These are phyloP conservation scores for Talaromyces ruber DNA, from an alignment of 495 filamentous ascomycete species.

Conservation along the genomic window DNA sequence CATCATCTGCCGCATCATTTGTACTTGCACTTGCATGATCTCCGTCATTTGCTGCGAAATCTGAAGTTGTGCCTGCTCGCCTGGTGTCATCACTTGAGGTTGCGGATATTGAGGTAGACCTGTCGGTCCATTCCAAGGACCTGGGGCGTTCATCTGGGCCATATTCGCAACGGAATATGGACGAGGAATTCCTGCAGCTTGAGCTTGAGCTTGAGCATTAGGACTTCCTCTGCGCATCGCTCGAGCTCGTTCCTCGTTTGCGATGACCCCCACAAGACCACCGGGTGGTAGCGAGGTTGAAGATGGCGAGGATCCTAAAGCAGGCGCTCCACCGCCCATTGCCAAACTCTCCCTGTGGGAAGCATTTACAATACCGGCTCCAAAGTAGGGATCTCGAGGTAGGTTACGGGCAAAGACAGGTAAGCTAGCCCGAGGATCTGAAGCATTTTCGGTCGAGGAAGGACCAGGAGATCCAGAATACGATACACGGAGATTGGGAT, in stretches of 20 bases:
- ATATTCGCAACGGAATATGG: slow-evolving; percentile 40
- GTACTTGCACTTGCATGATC: slow-evolving; percentile 93
- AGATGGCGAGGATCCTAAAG: slow-evolving; percentile 21
- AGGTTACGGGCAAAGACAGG: slow-evolving; percentile 84
- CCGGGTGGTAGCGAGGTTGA: slow-evolving; percentile 43
- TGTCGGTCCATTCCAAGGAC: slow-evolving; percentile 7
- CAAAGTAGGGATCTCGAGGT: slow-evolving; percentile 83
- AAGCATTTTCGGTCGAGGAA: slow-evolving; percentile 29
- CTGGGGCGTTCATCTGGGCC: slow-evolving; percentile 29
- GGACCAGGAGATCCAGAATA: slow-evolving; percentile 33
- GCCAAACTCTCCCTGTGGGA: slow-evolving; percentile 69
- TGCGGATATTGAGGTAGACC: slow-evolving; percentile 15
- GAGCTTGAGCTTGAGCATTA: slow-evolving; percentile 46
- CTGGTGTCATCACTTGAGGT: slow-evolving; percentile 31
- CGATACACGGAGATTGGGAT: slow-evolving; percentile 39
- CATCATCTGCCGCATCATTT: slow-evolving; percentile 70
- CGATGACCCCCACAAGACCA: slow-evolving; percentile 87
- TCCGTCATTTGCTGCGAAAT: slow-evolving; percentile 82
- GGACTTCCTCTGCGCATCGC: slow-evolving; percentile 76
- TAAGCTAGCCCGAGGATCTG: slow-evolving; percentile 38
- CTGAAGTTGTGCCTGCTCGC: slow-evolving; percentile 71
- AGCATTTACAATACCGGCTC: slow-evolving; percentile 69
- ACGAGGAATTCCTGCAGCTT: slow-evolving; percentile 34
- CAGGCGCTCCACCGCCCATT: slow-evolving; percentile 49
- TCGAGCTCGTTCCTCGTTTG: slow-evolving; percentile 67